Percentiles rank a stretch among this genome's conserved stretches.
Conservation (phyloP, 148 eudicot species). For the Camellia lanceoleosa region DNA sequence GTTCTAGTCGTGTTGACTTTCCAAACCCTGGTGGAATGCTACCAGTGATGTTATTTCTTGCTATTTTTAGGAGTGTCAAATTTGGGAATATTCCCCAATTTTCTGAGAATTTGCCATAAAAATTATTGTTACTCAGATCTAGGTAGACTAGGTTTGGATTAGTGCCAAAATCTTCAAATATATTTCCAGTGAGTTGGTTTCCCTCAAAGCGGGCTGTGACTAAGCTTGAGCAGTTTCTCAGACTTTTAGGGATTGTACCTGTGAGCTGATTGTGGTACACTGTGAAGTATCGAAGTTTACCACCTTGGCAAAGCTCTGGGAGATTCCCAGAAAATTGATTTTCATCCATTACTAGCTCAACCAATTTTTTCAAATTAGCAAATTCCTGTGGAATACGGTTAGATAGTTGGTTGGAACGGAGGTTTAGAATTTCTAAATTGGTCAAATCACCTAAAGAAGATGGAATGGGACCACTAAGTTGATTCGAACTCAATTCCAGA, state of each 20-base stretch:
- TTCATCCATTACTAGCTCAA: slow-evolving; percentile 15
- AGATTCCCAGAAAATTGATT: slow-evolving; percentile 28
- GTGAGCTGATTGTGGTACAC: slow-evolving; percentile 28
- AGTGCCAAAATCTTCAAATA: slow-evolving; percentile 17
- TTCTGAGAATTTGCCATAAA: slow-evolving; percentile 21
- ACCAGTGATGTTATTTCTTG: slow-evolving; percentile 19
- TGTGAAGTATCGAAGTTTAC: slow-evolving; percentile 18
- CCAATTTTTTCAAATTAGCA: slow-evolving; percentile 17
- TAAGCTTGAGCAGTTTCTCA: slow-evolving; percentile 22
- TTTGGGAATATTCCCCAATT: slow-evolving; percentile 27
- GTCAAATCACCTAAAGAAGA: slow-evolving; percentile 9
- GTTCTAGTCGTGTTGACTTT: slow-evolving; percentile 19
- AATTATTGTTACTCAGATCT: slow-evolving; percentile 22
- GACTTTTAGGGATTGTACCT: slow-evolving; percentile 29
- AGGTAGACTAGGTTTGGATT: slow-evolving; percentile 24
- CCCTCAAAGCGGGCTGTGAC: slow-evolving; percentile 22
- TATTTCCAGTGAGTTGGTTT: slow-evolving; percentile 25
- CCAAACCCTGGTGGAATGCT: slow-evolving; percentile 28
- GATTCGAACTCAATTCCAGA: too few species aligned
- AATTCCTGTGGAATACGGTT: slow-evolving; percentile 24
- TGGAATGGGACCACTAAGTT: neutral
- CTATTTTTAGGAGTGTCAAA: slow-evolving; percentile 22
- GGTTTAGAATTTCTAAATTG: slow-evolving; percentile 10
- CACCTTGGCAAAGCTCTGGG: slow-evolving; percentile 30
- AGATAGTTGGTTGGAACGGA: slow-evolving; percentile 19